Base-by-base conservation (phyloP, 2,329 filamentous ascomycete species). In the Elsinoe perseae region DNA sequence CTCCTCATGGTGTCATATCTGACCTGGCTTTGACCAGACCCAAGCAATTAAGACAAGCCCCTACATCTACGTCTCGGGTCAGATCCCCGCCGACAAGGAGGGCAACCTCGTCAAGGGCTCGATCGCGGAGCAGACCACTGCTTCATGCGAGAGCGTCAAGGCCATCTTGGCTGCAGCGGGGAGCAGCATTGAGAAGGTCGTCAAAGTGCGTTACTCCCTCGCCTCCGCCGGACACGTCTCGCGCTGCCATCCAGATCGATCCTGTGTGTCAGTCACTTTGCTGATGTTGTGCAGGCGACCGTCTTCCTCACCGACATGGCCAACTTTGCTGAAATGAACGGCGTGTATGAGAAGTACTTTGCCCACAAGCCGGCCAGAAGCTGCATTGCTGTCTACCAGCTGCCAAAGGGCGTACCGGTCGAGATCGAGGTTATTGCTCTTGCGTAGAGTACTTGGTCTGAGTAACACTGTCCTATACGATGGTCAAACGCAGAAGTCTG, bases 221-320 rank as follows among this genome's bases (percentile, higher is more conserved):
- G 56, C 18, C 18, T n/a, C n/a, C n/a, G n/a, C n/a, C n/a, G n/a
- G n/a, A n/a, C n/a, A n/a, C n/a, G n/a, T n/a, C n/a, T n/a, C n/a
- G n/a, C n/a, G n/a, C n/a, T n/a, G n/a, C n/a, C n/a, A n/a, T n/a
- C n/a, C n/a, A n/a, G n/a, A n/a, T n/a, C n/a, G 36, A 55, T 36
- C 3, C 38, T 23, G 20, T 18, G 14, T n/a, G n/a, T n/a, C n/a
- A n/a, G n/a, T n/a, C n/a, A n/a, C n/a, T n/a, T n/a, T 23, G 28
- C 44, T 44, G 18, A 56, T 30, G 25, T 12, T 21, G 12, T 50
- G 8, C 53, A 75, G 73, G 69, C 72, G 64, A 77, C 72, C 54
- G 86, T 95, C 68, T 97, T 96, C 80, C 76, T 97, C 60, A 85
- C 86, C 52, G 87, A 95, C 73, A 97, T 97, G 92, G 81, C 79